phyloP scores from a whole-genome alignment of 106 monocot species.

The Platanthera guangdongensis region DNA sequence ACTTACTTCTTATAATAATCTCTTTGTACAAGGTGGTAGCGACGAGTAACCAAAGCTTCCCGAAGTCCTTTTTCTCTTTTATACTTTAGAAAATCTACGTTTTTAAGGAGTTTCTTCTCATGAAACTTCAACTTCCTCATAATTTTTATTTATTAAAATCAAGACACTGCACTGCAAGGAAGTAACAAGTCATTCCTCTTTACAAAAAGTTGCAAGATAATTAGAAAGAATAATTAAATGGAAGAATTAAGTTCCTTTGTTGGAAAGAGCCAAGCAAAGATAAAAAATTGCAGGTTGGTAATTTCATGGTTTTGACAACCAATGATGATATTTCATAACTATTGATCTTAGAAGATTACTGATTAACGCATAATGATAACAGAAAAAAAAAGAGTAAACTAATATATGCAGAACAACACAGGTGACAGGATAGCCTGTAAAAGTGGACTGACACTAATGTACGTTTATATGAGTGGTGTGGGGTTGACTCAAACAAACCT shows the following conservation, averaged over 20 bases:
- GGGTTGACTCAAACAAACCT: no score
- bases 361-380: no score
- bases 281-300: neutral
- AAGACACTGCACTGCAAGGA: neutral
- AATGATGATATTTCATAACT: no score
- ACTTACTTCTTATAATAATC: slow-evolving; percentile 95
- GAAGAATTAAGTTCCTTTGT: neutral
- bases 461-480: no score
- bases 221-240: neutral
- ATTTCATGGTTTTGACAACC: neutral
- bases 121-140: slow-evolving; percentile 93
- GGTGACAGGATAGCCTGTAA: no score
- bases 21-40: slow-evolving; percentile 61
- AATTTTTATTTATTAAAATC: neutral
- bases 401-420: no score
- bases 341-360: no score
- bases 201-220: neutral
- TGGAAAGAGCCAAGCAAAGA: neutral
- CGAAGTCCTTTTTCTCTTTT: slow-evolving; percentile 69
- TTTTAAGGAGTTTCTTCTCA: slow-evolving; percentile 94
- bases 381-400: no score
- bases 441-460: no score
- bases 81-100: slow-evolving; percentile 74
- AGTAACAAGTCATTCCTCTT: neutral
- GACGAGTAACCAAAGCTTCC: slow-evolving; percentile 55